Percentiles rank a stretch among this genome's conserved stretches.
These are phyloP conservation scores for Sideroxylon spinosum DNA, from an alignment of 179 eudicot genomes.

Conservation along the genomic window DNA sequence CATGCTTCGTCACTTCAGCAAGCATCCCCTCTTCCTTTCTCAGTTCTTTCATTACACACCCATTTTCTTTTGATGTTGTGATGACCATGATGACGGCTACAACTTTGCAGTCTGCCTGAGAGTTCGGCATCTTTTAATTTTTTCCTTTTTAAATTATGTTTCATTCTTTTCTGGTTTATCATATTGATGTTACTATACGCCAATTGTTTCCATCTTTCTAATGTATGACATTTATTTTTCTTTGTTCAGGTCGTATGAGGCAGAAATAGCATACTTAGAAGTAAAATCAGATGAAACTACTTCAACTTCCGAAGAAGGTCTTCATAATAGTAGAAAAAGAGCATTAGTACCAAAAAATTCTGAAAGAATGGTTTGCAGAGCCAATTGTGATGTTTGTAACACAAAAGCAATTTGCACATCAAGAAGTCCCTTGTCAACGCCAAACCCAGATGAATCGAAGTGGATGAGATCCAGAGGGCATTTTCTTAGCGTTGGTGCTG, in stretches of 20 bases:
- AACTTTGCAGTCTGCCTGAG: background rate
- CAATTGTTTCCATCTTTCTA: background rate
- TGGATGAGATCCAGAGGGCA: constrained; percentile 72
- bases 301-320: constrained; percentile 31
- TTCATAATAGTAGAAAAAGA: constrained; percentile 22
- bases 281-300: constrained; percentile 36
- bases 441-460: constrained; percentile 32
- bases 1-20: background rate
- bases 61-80: background rate
- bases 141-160: background rate
- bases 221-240: constrained; percentile 6
- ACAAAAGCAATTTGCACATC: constrained; percentile 7
- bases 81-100: background rate
- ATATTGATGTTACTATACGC: background rate
- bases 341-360: constrained; percentile 32
- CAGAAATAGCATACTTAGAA: constrained; percentile 80
- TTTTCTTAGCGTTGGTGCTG: constrained; percentile 87
- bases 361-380: constrained; percentile 55
- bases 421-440: constrained; percentile 13
- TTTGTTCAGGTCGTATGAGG: constrained; percentile 74
- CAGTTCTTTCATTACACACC: background rate
- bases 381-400: constrained; percentile 61
- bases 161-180: background rate
- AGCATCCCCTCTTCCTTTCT: background rate
- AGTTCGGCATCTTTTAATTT: background rate